phyloP scores from a whole-genome alignment of 257 asterid genomes.

The Hygrophila difformis region DNA sequence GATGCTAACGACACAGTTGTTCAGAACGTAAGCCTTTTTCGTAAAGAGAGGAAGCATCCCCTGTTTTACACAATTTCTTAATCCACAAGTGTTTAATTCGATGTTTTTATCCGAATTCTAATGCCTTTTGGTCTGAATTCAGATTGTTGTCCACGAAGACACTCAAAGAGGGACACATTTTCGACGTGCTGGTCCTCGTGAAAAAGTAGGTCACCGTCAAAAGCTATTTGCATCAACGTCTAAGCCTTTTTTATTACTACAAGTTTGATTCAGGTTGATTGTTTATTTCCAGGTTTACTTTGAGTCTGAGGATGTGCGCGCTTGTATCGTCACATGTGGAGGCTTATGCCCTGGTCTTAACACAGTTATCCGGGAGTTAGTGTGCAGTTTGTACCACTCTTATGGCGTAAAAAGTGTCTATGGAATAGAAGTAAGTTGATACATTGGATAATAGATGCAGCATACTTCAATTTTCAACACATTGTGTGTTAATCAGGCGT shows the following conservation, averaged over 20 bases:
- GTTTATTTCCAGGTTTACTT: conserved; percentile 10
- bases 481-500: too few relatives aligned
- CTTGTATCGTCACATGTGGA: conserved; percentile 15
- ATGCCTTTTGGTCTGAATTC: background rate
- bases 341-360: conserved; percentile 8
- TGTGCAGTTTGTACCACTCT: conserved; percentile 3
- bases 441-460: background rate
- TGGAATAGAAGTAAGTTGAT: conserved; percentile 7
- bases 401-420: conserved; percentile 9
- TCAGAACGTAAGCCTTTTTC: background rate
- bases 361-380: conserved; percentile 4
- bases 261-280: too few relatives aligned
- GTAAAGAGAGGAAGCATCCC: too few relatives aligned
- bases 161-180: conserved; percentile 10
- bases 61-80: background rate
- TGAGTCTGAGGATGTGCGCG: conserved; percentile 9
- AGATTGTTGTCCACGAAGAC: conserved; percentile 6
- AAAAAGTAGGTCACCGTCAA: background rate
- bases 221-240: background rate
- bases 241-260: background rate
- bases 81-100: background rate
- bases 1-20: background rate
- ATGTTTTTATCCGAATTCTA: background rate
- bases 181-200: conserved; percentile 12
- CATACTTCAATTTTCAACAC: background rate